Evolutionary conservation across 805 yeast species (phyloP), one percentile per base, ranked within the genome.

Genomic region (Wickerhamiella azyma): DNA sequence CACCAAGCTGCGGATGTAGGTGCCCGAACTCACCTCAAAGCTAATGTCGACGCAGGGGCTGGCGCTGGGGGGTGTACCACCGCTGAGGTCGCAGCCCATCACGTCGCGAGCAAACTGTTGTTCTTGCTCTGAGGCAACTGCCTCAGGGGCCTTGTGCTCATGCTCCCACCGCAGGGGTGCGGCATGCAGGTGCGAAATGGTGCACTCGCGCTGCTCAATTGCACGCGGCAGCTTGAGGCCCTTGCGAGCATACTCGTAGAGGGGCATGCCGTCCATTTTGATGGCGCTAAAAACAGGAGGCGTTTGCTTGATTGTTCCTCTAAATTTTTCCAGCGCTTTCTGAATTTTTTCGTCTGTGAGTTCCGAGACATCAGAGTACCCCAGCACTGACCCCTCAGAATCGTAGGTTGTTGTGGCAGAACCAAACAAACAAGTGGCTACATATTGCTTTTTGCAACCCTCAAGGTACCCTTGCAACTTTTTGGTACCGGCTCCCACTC

Each of bases 261-360:
- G 66, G 3, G 94, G 94, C 64, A 79, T 85, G 14, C 99, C 99
- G 58, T 85, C 79, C 78, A 94, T 81, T 59, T 89, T 89, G 48
- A 94, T 67, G 0, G 98, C 98, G 14, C 96, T 84, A 62, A 76
- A 92, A 11, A 92, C 80, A 0, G 99, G 98, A 10, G 99, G 98
- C 0, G 94, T 81, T 63, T 92, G 99, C 54, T 72, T 72, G 44
- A 88, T 66, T 13, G 76, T 72, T 0, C 97, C 98, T n/a, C 76
- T 66, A 58, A 92, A 86, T 62, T 47, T 79, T 5, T 65, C 66
- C 19, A 76, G 72, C 0, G 78, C 68, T 2, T 63, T 58, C 10
- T 64, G 64, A 10, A 88, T 62, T 39, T 69, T 59, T 2, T 74
- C 79, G 51, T 65, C 62, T 2, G 40, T 35, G 39, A 85, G 63